Evolutionary conservation across 1,284 basidiomycete genomes (phyloP), one percentile per base, ranked within the genome.

Genomic region (Marasmius oreades): DNA sequence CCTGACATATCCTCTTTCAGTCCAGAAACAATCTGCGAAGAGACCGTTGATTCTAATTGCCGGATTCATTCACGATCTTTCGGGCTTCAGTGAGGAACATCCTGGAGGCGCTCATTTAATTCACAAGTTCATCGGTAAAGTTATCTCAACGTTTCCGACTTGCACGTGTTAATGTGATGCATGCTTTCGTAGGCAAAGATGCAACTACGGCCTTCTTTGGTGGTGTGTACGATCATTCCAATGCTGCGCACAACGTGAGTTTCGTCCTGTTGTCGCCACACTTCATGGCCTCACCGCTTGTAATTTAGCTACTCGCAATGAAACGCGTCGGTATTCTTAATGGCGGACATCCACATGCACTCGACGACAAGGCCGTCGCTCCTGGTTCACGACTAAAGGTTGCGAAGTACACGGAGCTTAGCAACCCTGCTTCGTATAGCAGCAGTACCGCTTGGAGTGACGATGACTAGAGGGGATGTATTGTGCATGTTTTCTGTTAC

Each of bases 161-260:
- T n/a, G 39, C 39, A 20, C 88, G 85, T 37, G 89, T 90, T 64
- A 88, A 86, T 22, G 88, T 71, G 84, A 84, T 62, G 78, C 82
- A 64, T 44, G 79, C 60, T n/a, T 23, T 55, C 24, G 20, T 22
- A 52, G 91, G 91, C 45, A 86, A 81, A 63, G 93, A 96, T 66
- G 93, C 90, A 2, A 93, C 93, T 0, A 90, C 91, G 0, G 93
- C 93, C 2, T 96, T 97, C 81, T 95, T 94, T 67, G 94, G 94
- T 58, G 94, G 93, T 64, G 90, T 95, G 1, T 95, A 95, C 69
- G 92, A 95, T 62, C 93, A 96, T 69, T 94, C 91, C 23, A 95
- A 95, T 67, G 93, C 92, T 39, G 93, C 93, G 2, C 90, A 93
- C 73, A 91, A 91, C 64, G 86, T 89, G 67, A 50, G 85, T 69